These are phyloP conservation scores for Massariosphaeria phaeospora DNA, from an alignment of 495 filamentous ascomycete genomes.

Conservation along the genomic window DNA sequence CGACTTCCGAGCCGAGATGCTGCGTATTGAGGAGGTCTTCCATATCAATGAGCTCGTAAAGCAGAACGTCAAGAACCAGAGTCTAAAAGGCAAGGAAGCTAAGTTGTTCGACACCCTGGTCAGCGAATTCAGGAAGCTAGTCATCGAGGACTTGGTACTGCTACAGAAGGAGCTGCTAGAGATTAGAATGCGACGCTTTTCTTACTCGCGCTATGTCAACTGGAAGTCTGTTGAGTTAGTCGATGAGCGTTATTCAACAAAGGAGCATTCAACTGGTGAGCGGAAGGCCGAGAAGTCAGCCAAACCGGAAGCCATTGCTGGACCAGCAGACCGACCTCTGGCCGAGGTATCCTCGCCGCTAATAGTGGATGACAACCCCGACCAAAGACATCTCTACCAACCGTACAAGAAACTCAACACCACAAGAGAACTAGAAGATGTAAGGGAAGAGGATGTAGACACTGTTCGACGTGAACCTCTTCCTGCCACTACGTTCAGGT, in stretches of 20 bases:
- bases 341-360: too few relatives aligned
- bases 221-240: slow-evolving; percentile 5
- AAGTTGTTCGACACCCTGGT: slow-evolving; percentile 1
- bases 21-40: slow-evolving; percentile 4
- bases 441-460: too few relatives aligned
- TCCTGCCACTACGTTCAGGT: too few relatives aligned
- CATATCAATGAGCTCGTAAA: slow-evolving; percentile 6
- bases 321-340: too few relatives aligned
- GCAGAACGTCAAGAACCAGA: slow-evolving; percentile 1
- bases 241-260: slow-evolving; percentile 4
- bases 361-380: too few relatives aligned
- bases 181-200: slow-evolving; percentile 13
- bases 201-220: slow-evolving; percentile 13
- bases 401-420: too few relatives aligned
- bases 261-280: slow-evolving; percentile 13
- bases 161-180: slow-evolving; percentile 22
- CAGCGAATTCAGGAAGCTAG: background rate
- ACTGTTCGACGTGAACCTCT: too few relatives aligned
- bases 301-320: too few relatives aligned
- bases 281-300: too few relatives aligned
- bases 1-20: slow-evolving; percentile 21
- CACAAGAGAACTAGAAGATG: too few relatives aligned
- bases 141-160: slow-evolving; percentile 17
- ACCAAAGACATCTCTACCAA: too few relatives aligned
- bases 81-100: slow-evolving; percentile 12